Evolutionary conservation across 1,139 yeast genomes (phyloP).

Genomic region (Pichia sp.): DNA sequence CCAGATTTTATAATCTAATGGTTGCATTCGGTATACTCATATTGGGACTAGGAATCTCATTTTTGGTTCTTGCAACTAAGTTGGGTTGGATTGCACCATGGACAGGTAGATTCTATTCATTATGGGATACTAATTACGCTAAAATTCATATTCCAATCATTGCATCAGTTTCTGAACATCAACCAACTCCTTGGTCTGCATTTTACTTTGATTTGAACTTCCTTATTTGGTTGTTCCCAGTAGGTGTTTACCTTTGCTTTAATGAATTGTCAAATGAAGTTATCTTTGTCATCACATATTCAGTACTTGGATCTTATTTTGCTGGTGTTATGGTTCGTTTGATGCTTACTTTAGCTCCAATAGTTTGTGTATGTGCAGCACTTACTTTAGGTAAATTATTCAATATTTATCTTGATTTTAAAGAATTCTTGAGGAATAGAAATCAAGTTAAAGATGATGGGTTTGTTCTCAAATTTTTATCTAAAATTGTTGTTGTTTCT

Average conservation of each 20-base stretch:
- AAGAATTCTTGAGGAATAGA: conserved; percentile 32
- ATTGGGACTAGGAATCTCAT: conserved; percentile 56
- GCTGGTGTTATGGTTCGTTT: conserved; percentile 99
- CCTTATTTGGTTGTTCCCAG: conserved; percentile 97
- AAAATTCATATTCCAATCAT: conserved; percentile 97
- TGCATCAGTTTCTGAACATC: conserved; percentile 98
- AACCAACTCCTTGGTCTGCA: conserved; percentile 99
- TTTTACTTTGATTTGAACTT: conserved; percentile 91
- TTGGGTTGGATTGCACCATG: conserved; percentile 97
- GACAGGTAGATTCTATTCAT: conserved; percentile 97
- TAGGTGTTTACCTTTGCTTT: conserved; percentile 86
- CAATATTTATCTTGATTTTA: conserved; percentile 73
- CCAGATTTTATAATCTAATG: conserved; percentile 70
- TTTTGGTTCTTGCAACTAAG: conserved; percentile 72
- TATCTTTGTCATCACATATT: conserved; percentile 82
- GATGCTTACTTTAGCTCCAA: conserved; percentile 94
- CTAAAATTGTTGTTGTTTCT: conserved; percentile 58
- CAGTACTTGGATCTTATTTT: conserved; percentile 89
- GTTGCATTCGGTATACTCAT: conserved; percentile 45
- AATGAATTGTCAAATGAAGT: conserved; percentile 89
- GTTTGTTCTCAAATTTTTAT: conserved; percentile 34
- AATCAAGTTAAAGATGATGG: conserved; percentile 9
- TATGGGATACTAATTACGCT: conserved; percentile 98
- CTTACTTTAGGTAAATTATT: conserved; percentile 78
- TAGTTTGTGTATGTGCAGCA: conserved; percentile 87